Conservation (phyloP, 352 stramenopile species). For the Globisporangium viniferum region DNA sequence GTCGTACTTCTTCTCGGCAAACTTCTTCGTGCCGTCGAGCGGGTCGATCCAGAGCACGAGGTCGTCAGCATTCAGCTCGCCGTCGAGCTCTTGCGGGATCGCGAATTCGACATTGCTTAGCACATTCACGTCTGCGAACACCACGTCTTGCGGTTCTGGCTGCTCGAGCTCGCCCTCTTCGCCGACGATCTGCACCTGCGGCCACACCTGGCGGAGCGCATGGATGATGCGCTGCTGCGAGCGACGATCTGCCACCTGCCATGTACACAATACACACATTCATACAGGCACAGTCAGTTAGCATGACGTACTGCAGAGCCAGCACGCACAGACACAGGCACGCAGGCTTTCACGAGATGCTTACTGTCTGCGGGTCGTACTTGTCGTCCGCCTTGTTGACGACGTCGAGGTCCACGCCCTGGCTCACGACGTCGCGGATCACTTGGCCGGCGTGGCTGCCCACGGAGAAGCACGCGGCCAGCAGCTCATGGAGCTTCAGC, state of each 20-base stretch:
- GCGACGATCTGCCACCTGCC: slow-evolving; percentile 56
- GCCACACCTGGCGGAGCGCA: slow-evolving; percentile 54
- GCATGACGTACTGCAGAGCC: background rate
- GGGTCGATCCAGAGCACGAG: slow-evolving; percentile 81
- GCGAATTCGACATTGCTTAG: slow-evolving; percentile 21
- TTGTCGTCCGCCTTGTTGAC: slow-evolving; percentile 75
- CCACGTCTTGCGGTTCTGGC: slow-evolving; percentile 40
- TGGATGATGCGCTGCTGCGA: slow-evolving; percentile 71
- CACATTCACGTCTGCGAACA: slow-evolving; percentile 39
- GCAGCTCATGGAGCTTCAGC: slow-evolving; percentile 34
- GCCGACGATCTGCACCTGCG: slow-evolving; percentile 52
- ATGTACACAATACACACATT: background rate
- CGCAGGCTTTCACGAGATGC: background rate
- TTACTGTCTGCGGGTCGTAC: slow-evolving; percentile 73
- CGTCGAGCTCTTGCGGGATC: slow-evolving; percentile 18
- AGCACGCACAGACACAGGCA: background rate
- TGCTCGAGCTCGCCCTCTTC: slow-evolving; percentile 66
- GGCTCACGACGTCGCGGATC: slow-evolving; percentile 62
- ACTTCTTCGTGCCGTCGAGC: slow-evolving; percentile 78
- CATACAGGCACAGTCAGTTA: background rate
- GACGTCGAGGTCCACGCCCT: slow-evolving; percentile 49
- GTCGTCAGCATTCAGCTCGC: slow-evolving; percentile 32
- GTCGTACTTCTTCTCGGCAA: slow-evolving; percentile 65
- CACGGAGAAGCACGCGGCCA: slow-evolving; percentile 59
- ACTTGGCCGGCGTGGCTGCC: slow-evolving; percentile 51